Evolutionary conservation across 176 grass and related monocot species (phyloP).

Genomic region (Olyra latifolia): DNA sequence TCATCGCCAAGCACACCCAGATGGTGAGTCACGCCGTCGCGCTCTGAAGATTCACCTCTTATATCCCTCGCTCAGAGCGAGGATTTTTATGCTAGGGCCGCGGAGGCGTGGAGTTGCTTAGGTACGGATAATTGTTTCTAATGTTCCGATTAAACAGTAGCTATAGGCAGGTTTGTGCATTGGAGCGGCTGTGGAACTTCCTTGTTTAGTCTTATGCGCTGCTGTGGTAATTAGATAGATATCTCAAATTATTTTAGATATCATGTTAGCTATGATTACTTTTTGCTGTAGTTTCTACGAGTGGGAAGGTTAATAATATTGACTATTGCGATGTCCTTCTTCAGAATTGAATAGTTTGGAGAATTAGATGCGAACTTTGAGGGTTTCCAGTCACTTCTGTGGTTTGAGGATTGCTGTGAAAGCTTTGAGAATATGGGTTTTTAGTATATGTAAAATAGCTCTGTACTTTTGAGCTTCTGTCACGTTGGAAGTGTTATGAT

Average conservation of each 20-base stretch:
- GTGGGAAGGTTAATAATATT: neutral
- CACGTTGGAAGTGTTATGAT: neutral
- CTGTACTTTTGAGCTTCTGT: neutral
- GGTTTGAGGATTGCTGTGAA: neutral
- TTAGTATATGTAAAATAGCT: neutral
- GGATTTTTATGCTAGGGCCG: slow-evolving; percentile 19
- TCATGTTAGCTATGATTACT: slow-evolving; percentile 2
- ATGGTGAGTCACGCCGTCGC: slow-evolving; percentile 35
- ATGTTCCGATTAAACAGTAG: neutral
- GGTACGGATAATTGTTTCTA: neutral
- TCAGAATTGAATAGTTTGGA: neutral
- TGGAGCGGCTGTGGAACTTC: neutral
- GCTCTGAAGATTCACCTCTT: neutral
- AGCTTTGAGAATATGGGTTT: neutral
- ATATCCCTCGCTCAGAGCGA: neutral
- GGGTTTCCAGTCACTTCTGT: neutral
- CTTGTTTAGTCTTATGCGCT: neutral
- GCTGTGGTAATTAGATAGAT: neutral
- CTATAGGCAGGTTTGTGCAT: neutral
- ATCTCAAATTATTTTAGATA: neutral
- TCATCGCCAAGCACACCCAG: slow-evolving; percentile 65
- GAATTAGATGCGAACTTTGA: neutral
- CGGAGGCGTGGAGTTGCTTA: neutral
- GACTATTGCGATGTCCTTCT: neutral
- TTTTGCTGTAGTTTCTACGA: slow-evolving; percentile 1